Conservation (phyloP, 1,139 yeast genomes). For the Yamadazyma atlantica region DNA sequence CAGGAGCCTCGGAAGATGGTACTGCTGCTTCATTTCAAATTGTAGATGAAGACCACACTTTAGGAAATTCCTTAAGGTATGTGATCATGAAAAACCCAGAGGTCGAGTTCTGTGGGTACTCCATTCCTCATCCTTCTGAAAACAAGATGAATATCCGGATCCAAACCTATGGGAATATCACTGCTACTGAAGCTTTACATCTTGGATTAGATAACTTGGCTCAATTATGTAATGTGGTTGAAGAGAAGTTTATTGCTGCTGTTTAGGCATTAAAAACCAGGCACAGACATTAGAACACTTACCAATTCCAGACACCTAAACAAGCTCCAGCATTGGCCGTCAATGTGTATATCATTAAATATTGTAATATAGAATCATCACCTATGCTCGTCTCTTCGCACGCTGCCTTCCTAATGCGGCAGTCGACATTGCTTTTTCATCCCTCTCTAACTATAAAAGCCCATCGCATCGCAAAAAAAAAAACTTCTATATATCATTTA, state of each 20-base stretch:
- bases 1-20: slow-evolving; percentile 95
- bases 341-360: neutral
- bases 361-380: neutral
- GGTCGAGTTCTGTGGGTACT: slow-evolving; percentile 96
- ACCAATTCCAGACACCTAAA: neutral
- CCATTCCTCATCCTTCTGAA: slow-evolving; percentile 99
- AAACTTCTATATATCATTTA: slow-evolving; percentile 7
- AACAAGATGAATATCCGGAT: slow-evolving; percentile 84
- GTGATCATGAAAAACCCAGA: slow-evolving; percentile 97
- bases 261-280: neutral
- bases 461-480: slow-evolving; percentile 10
- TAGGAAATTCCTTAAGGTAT: slow-evolving; percentile 91
- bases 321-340: no score
- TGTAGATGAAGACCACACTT: slow-evolving; percentile 89
- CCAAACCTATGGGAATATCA: slow-evolving; percentile 85
- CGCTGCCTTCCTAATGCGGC: neutral
- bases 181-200: slow-evolving; percentile 92
- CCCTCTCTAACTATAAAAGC: slow-evolving; percentile 2
- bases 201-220: slow-evolving; percentile 86
- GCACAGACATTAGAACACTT: neutral
- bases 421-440: slow-evolving; percentile 1
- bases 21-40: slow-evolving; percentile 94
- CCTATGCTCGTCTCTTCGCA: neutral
- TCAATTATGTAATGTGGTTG: slow-evolving; percentile 81
- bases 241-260: slow-evolving; percentile 60